A percentile compares a stretch with the other conserved stretches of the same genome.
These are phyloP conservation scores for Fimicolochytrium jonesii DNA, from an alignment of 192 early-diverging fungal genomes.

Conservation along the genomic window DNA sequence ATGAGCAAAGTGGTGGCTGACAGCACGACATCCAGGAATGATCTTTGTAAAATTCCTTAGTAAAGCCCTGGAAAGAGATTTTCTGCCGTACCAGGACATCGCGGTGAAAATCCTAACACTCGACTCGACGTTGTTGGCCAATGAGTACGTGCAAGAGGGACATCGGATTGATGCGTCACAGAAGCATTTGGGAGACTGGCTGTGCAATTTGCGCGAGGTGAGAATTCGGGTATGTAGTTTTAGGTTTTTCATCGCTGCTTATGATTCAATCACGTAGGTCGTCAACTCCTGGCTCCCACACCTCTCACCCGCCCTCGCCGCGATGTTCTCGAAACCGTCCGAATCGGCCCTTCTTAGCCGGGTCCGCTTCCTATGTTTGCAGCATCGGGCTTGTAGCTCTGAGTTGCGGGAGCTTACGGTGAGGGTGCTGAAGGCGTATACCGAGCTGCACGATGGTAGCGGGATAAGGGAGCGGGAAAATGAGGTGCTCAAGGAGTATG, in stretches of 20 bases:
- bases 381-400: too few species aligned
- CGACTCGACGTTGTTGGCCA: slow-evolving; percentile 12
- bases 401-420: too few species aligned
- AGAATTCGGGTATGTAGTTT: background rate
- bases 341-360: too few species aligned
- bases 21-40: too few species aligned
- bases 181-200: slow-evolving; percentile 24
- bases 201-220: slow-evolving; percentile 19
- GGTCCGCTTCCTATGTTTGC: too few species aligned
- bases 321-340: slow-evolving; percentile 11
- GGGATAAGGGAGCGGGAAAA: too few species aligned
- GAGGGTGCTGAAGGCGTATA: too few species aligned
- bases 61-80: slow-evolving; percentile 10
- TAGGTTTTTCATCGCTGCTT: background rate
- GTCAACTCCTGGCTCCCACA: slow-evolving; percentile 4
- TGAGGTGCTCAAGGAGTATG: too few species aligned
- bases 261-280: slow-evolving; percentile 5
- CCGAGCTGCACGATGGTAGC: too few species aligned
- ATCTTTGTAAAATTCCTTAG: slow-evolving; percentile 34
- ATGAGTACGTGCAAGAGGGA: slow-evolving; percentile 6
- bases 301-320: slow-evolving; percentile 2
- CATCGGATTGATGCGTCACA: background rate
- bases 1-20: background rate
- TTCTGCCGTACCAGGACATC: slow-evolving; percentile 17
- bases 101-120: slow-evolving; percentile 11